A percentile compares a stretch with the other conserved stretches of the same genome.
Conservation (phyloP, 1,284 basidiomycete species). For the Sphaerobolus stellatus region DNA sequence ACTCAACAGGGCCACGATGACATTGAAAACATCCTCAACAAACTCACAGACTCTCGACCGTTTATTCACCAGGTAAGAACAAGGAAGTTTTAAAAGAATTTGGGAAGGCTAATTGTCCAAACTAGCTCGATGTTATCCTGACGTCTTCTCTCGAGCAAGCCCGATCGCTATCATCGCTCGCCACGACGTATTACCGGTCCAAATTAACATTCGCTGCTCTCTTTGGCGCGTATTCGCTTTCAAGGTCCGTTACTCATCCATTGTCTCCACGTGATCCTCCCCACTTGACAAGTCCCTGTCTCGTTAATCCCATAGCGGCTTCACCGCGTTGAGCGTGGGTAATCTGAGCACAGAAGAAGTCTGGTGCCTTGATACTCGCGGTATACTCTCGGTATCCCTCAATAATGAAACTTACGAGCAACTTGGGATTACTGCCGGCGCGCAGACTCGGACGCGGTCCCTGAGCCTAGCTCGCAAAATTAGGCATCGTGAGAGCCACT, state of each 20-base stretch:
- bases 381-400: conserved; percentile 53
- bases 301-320: conserved; percentile 31
- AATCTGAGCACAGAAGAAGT: conserved; percentile 43
- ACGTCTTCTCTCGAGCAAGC: conserved; percentile 40
- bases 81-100: no score
- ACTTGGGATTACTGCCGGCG: conserved; percentile 53
- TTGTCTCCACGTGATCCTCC: conserved; percentile 11
- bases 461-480: background rate
- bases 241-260: conserved; percentile 24
- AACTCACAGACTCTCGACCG: conserved; percentile 21
- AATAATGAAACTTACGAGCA: conserved; percentile 54
- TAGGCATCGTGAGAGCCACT: conserved; percentile 6
- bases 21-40: no score
- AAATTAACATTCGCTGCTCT: conserved; percentile 43
- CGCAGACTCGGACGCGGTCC: background rate
- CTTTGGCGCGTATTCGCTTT: conserved; percentile 33
- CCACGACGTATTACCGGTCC: conserved; percentile 43
- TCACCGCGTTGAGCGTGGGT: conserved; percentile 38
- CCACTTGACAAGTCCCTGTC: conserved; percentile 1
- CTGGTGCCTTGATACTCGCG: conserved; percentile 64
- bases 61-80: conserved; percentile 56
- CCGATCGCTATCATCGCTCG: conserved; percentile 36
- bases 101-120: no score
- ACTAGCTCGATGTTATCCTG: conserved; percentile 57
- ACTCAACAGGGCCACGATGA: no score